A percentile compares a stretch with the other conserved stretches of the same genome.
phyloP scores from a whole-genome alignment of 2,329 filamentous ascomycete species.

The Metarhizium rileyi region DNA sequence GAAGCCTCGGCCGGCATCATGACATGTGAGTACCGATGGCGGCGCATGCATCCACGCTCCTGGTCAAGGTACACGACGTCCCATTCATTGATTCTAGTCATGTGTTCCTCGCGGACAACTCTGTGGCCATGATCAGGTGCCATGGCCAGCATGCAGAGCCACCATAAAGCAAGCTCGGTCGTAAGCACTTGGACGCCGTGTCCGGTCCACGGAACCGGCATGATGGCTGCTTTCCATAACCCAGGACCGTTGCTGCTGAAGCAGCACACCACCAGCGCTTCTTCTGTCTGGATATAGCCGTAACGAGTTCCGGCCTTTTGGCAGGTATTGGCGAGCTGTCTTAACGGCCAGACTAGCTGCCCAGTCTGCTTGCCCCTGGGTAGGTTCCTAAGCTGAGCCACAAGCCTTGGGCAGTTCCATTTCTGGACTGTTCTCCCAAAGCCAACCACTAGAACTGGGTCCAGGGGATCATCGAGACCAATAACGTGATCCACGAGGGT shows the following conservation, averaged over 20 bases:
- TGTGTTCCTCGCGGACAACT: too few relatives aligned
- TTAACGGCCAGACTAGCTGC: not conserved
- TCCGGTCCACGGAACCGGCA: not conserved
- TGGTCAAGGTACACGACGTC: too few relatives aligned
- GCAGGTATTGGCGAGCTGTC: not conserved
- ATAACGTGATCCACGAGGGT: not conserved
- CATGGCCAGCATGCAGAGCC: not conserved
- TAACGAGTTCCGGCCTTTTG: not conserved
- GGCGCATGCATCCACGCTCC: too few relatives aligned
- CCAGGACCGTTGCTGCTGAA: not conserved
- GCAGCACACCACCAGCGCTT: not conserved
- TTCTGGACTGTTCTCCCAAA: not conserved
- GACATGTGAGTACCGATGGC: too few relatives aligned
- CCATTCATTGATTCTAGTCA: too few relatives aligned
- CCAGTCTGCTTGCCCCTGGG: not conserved
- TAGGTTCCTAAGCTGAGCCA: not conserved
- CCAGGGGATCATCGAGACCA: not conserved
- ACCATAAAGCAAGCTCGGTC: not conserved
- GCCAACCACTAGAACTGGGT: not conserved
- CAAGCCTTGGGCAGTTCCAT: not conserved
- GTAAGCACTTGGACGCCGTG: not conserved
- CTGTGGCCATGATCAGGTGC: too few relatives aligned
- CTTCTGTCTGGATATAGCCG: not conserved
- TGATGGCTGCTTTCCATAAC: not conserved
- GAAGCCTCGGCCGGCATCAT: too few relatives aligned